These are phyloP conservation scores for Nephelium lappaceum DNA, from an alignment of 345 rosid genomes.

Conservation along the genomic window DNA sequence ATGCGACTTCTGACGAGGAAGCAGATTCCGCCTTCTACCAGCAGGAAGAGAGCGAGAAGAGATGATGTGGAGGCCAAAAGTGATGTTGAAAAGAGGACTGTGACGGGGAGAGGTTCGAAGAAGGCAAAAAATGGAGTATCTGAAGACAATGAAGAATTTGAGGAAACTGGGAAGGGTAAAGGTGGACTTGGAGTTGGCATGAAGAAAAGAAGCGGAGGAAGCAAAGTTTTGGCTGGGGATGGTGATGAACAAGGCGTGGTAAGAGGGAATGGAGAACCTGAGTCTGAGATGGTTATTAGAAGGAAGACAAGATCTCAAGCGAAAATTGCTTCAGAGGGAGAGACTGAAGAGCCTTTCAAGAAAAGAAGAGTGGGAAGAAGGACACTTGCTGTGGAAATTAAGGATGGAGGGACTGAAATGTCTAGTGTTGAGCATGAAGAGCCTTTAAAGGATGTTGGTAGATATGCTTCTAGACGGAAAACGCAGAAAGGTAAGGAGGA, in stretches of 20 bases:
- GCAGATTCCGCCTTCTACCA: constrained; percentile 7
- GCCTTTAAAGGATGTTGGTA: constrained; percentile 5
- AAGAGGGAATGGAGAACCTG: constrained; percentile 8
- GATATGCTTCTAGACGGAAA: constrained; percentile 23
- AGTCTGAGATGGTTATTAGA: neutral
- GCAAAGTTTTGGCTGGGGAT: neutral
- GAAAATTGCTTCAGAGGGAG: constrained; percentile 5
- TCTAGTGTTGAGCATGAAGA: constrained; percentile 9
- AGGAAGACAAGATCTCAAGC: constrained; percentile 24
- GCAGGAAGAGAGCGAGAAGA: constrained; percentile 36
- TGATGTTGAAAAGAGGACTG: neutral
- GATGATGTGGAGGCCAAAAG: neutral
- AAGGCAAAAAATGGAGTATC: constrained; percentile 2
- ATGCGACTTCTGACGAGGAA: neutral
- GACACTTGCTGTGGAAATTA: neutral
- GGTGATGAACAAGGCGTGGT: constrained; percentile 11
- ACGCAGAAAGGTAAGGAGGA: constrained; percentile 11
- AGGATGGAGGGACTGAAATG: constrained; percentile 9
- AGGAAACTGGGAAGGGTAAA: neutral
- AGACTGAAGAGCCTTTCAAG: constrained; percentile 13
- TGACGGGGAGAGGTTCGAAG: constrained; percentile 1
- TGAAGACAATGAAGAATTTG: constrained; percentile 10
- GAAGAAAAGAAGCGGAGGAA: neutral
- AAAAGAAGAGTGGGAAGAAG: constrained; percentile 13
- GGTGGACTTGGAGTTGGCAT: neutral